Evolutionary conservation across 2,329 filamentous ascomycete species (phyloP), one percentile per base, ranked within the genome.

Genomic region (Geosmithia putterillii): DNA sequence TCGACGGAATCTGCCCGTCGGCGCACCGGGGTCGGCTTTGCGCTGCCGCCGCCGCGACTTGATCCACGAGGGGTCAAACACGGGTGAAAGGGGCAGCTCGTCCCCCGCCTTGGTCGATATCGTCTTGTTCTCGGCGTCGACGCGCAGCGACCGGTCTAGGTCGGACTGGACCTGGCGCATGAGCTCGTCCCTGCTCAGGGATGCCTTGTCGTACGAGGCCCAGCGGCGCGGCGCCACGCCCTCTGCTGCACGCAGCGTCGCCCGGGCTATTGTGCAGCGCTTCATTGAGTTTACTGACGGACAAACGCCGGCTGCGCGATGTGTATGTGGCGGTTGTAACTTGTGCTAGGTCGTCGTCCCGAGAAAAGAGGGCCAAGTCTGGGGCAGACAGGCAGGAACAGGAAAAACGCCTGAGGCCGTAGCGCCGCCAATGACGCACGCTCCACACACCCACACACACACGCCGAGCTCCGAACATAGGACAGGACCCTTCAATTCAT

Each of bases 41-140:
- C 58, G 66, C 47, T 62, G 70, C 14, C 65, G 63, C 35, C 63
- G 56, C 44, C 58, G 65, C 0, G 64, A 62, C 32, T 66, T 58
- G 48, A 69, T 65, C 59, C 69, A 77, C 2, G 51, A 50, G 4
- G 69, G 63, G 61, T 78, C 64, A 55, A 76, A 69, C 12, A 79
- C 43, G 2, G 74, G 74, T 2, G 74, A 78, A 8, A 74, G 56
- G 0, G 74, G 74, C 1, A 79, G 56, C 2, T 59, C 47, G 7
- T n/a, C n/a, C n/a, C 73, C 72, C 0, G 57, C 58, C 0, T 61
- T 57, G 0, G 73, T 76, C 12, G 49, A 48, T 42, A 78, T 56
- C 1, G 62, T 69, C 48, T 71, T 71, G 1, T 51, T 54, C 2
- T 59, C 50, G 0, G 53, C 18, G 36, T 74, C 52, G 38, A 76